Conservation (phyloP, 441 rosid species). For the Pelargonium hybrid region DNA sequence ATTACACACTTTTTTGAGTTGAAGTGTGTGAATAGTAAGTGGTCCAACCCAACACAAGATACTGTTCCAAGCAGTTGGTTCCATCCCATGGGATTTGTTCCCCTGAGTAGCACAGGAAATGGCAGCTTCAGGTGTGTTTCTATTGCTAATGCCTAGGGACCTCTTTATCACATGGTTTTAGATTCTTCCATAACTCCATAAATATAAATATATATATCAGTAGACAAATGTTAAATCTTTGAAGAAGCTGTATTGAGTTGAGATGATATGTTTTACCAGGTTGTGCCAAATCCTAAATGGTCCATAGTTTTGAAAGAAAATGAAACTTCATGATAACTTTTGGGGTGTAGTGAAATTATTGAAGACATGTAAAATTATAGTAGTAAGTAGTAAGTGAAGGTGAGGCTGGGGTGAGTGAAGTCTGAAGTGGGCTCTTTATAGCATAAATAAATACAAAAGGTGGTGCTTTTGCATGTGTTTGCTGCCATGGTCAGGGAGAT, state of each 20-base stretch:
- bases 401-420: neutral
- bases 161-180: no score
- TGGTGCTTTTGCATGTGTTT: no score
- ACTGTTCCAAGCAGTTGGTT: neutral
- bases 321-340: neutral
- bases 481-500: no score
- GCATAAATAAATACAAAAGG: no score
- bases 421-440: neutral
- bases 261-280: no score
- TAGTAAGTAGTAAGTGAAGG: neutral
- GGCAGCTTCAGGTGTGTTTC: neutral
- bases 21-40: neutral
- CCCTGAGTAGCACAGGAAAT: neutral
- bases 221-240: no score
- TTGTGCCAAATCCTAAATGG: neutral
- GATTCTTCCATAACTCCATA: neutral
- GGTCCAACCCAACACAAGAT: neutral
- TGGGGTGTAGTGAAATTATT: neutral
- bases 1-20: neutral
- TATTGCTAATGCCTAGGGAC: neutral
- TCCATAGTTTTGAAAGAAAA: neutral
- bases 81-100: no score
- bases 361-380: neutral
- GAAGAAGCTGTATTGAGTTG: no score
- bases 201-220: neutral